Evolutionary conservation across 805 yeast species (phyloP).

Genomic region (Candida adriatica): DNA sequence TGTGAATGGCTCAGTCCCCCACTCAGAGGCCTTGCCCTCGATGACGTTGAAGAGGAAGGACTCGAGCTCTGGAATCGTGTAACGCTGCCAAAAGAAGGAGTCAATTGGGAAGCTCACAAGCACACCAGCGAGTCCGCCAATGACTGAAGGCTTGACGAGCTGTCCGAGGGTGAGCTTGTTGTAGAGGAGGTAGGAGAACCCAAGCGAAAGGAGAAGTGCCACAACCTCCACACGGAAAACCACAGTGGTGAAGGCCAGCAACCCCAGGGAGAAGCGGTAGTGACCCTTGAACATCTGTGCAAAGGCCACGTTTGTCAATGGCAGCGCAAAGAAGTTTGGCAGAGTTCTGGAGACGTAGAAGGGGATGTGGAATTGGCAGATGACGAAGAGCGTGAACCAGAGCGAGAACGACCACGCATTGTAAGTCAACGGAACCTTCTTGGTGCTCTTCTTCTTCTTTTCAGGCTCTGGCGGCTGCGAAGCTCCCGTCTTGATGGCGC

Average conservation of each 20-base stretch:
- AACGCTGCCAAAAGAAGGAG: constrained; percentile 65
- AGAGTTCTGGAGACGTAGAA: constrained; percentile 79
- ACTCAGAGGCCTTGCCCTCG: constrained; percentile 62
- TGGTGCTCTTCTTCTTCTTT: constrained; percentile 11
- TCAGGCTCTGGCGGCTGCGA: constrained; percentile 1
- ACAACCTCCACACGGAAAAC: constrained; percentile 71
- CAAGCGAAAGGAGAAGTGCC: constrained; percentile 44
- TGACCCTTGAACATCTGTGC: constrained; percentile 41
- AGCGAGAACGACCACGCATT: constrained; percentile 30
- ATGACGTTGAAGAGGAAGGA: constrained; percentile 71
- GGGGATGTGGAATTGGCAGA: constrained; percentile 71
- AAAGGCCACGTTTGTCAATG: constrained; percentile 55
- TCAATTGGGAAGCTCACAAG: constrained; percentile 48
- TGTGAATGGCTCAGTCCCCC: constrained; percentile 79
- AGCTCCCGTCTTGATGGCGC: constrained; percentile 21
- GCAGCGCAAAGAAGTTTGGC: constrained; percentile 78
- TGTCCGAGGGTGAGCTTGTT: constrained; percentile 38
- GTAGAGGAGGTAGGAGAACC: constrained; percentile 35
- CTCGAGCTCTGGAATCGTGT: constrained; percentile 66
- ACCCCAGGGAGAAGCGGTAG: constrained; percentile 38
- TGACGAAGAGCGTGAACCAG: constrained; percentile 55
- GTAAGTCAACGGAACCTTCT: neutral
- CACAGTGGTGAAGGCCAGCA: constrained; percentile 55
- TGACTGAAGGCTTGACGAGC: constrained; percentile 32
- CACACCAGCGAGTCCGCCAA: constrained; percentile 50